Conservation (phyloP, 2,329 filamentous ascomycete species). For the Colletotrichum euphorbiae region DNA sequence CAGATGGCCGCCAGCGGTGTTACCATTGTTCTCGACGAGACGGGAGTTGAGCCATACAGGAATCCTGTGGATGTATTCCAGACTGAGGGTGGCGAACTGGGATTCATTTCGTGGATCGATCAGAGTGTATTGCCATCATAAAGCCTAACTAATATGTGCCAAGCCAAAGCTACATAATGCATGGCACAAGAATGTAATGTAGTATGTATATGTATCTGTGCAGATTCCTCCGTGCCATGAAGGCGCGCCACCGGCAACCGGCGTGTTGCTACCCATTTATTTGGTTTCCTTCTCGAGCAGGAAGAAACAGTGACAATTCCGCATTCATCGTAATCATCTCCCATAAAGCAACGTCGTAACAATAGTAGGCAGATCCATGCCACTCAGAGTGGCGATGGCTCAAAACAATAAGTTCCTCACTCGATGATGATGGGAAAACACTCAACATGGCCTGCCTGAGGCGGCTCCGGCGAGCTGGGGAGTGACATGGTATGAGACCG, state of each 20-base stretch:
- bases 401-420: neutral
- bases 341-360: neutral
- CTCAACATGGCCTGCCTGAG: neutral
- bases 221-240: neutral
- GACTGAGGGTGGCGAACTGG: slow-evolving; percentile 24
- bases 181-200: neutral
- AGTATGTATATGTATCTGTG: neutral
- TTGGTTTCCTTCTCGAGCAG: no score
- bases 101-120: slow-evolving; percentile 37
- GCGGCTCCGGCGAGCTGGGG: slow-evolving; percentile 8
- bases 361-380: neutral
- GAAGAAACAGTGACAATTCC: no score
- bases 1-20: slow-evolving; percentile 55
- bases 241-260: no score
- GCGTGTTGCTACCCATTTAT: no score
- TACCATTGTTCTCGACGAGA: slow-evolving; percentile 58
- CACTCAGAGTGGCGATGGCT: no score
- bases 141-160: slow-evolving; percentile 1
- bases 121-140: slow-evolving; percentile 34
- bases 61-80: slow-evolving; percentile 35
- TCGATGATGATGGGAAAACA: neutral
- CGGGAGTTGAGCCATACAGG: slow-evolving; percentile 45
- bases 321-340: neutral
- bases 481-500: slow-evolving; percentile 8
- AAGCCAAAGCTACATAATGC: neutral